Conservation (phyloP, 2,329 filamentous ascomycete species). For the Microascus cirrosus region DNA sequence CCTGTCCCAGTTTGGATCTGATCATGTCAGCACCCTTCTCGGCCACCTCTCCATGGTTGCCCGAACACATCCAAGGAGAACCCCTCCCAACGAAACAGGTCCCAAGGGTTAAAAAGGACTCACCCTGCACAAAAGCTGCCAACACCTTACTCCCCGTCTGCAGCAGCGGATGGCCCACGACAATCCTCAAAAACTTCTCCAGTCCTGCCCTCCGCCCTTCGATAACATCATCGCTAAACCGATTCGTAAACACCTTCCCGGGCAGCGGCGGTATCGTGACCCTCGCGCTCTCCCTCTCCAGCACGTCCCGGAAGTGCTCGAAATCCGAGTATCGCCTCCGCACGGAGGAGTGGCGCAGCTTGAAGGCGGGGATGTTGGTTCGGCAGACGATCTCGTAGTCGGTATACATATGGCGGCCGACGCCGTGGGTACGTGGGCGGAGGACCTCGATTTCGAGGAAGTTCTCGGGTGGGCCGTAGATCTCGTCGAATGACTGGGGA, state of each 20-base stretch:
- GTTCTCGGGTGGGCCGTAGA: constrained; percentile 97
- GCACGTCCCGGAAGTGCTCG: constrained; percentile 95
- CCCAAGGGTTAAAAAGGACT: constrained; percentile 9
- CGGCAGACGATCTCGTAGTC: constrained; percentile 97
- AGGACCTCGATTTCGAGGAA: constrained; percentile 97
- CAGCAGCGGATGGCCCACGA: constrained; percentile 88
- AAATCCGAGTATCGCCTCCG: constrained; percentile 95
- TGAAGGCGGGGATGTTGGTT: constrained; percentile 98
- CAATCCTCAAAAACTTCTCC: constrained; percentile 94
- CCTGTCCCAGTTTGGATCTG: constrained; percentile 82
- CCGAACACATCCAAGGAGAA: not conserved
- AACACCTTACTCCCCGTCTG: constrained; percentile 97
- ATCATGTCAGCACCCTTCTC: not conserved
- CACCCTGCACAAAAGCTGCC: constrained; percentile 93
- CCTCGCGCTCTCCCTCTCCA: constrained; percentile 87
- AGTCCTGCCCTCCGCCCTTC: constrained; percentile 84
- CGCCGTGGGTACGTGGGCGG: constrained; percentile 88
- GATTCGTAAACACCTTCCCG: constrained; percentile 95
- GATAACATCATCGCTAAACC: constrained; percentile 97
- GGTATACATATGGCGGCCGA: constrained; percentile 93
- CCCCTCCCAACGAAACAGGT: constrained; percentile 1
- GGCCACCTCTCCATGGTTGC: not conserved
- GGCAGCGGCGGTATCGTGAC: constrained; percentile 94
- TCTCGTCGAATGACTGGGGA: constrained; percentile 95
- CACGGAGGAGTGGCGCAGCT: constrained; percentile 78